Evolutionary conservation across 495 filamentous ascomycete genomes (phyloP), one percentile per base, ranked within the genome.

Genomic region (Penicillium goetzii): DNA sequence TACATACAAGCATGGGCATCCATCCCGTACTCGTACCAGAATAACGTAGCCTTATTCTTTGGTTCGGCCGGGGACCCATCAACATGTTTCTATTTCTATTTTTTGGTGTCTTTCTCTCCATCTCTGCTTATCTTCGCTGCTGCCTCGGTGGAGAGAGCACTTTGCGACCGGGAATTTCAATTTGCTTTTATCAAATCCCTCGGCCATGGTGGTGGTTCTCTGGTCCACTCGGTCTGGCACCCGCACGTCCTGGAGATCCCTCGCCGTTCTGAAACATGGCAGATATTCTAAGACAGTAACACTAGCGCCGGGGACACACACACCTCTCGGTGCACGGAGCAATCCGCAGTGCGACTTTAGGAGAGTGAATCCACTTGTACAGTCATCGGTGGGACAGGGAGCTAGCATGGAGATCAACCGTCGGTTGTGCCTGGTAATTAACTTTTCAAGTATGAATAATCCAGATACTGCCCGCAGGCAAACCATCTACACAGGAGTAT

Each of bases 191-290:
- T 34, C 12, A 19, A 33, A n/a, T 55, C 30, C 52, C 28, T 55
- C 30, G 52, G n/a, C 47, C 47, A 51, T 30, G 15, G 3, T 2
- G 14, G 25, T 51, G 47, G 47, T 21, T 23, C 50, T 53, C 14
- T 19, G 26, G n/a, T 53, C 50, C 50, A 53, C 50, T 53, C 19
- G 28, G n/a, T 15, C 28, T 36, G 19, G 14, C 47, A 51, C 47
- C 52, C 52, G 30, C 52, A 55, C 30, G 52, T 55, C 32, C 32
- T 34, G 30, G 51, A 36, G 52, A n/a, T 59, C 33, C 36, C 61
- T 56, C 58, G 49, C 47, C 61, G 47, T 70, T 70, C 70, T 72
- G 70, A 72, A 72, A 72, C 70, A 72, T 66, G 63, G 67, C 60
- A 47, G 49, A 56, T 45, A 47, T 64, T 70, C 45, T 26, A 49